Evolutionary conservation across 441 rosid species (phyloP), one percentile per base, ranked within the genome.

Genomic region (Erodium moschatum): DNA sequence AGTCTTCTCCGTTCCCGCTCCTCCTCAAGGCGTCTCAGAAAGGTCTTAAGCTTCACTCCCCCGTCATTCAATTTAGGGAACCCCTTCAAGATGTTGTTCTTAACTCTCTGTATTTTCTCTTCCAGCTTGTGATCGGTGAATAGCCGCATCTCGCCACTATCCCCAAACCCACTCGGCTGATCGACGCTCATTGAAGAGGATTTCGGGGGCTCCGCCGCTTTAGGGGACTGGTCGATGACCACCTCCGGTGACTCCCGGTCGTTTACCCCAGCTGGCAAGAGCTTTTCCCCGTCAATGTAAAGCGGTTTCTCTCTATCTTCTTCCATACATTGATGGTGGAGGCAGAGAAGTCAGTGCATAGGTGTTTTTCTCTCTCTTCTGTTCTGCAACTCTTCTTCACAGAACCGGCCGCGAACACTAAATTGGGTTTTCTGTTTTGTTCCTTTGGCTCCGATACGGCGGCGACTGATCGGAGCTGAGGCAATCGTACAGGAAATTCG

Each of bases 1-100:
- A 67, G 76, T 16, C 73, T 72, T 70, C 96, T 75, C 35, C 85
- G 84, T 6, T 78, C 75, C 58, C 66, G 75, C 89, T 88, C 97
- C 3, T 81, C 85, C 74, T 75, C 78, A 2, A 84, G 82, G 29
- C 24, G 61, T 5, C 70, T 65, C 72, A 90, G 67, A 40, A 0
- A 19, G 19, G 60, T 31, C 6, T 73, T 75, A 21, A 86, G 66
- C 81, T 69, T 90, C 64, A 71, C 71, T 0, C 98, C 98, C 2
- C 74, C 75, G 61, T 92, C 98, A 0, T 67, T 72, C 76, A 90
- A 75, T 0, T 0, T 27, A 0, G 65, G 67, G 46, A 76, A 75
- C 0, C 21, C 38, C 31, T 3, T 29, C 31, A 1, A 0, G 13
- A 83, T 33, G 18, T 27, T 62, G 1, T 24, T 0, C 35, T 12